Evolutionary conservation across 169 alveolate species (phyloP).

Genomic region (Eimeria sp.): DNA sequence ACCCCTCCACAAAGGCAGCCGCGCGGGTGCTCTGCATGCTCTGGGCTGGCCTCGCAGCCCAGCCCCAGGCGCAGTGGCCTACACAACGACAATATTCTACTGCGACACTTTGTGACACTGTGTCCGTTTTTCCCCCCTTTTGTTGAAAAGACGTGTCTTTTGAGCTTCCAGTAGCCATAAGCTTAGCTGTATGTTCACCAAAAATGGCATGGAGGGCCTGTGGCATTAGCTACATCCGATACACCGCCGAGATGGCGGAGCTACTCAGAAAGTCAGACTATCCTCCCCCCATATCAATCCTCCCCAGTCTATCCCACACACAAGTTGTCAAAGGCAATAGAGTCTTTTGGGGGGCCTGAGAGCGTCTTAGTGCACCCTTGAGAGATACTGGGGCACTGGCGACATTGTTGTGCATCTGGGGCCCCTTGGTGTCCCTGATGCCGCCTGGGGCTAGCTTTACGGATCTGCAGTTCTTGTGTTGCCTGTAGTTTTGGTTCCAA

Average conservation of each 20-base stretch:
- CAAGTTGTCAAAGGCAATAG: not conserved
- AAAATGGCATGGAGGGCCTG: slow-evolving; percentile 71
- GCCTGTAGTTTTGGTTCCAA: not conserved
- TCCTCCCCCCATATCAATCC: too few relatives aligned
- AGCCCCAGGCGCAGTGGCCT: not conserved
- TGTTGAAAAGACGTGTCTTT: not conserved
- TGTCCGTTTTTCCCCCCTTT: not conserved
- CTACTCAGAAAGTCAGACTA: slow-evolving; percentile 70
- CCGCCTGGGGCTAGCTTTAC: not conserved
- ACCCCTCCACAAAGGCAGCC: slow-evolving; percentile 24
- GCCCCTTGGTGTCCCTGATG: not conserved
- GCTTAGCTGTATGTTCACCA: not conserved
- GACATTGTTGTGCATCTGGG: not conserved
- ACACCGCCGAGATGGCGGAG: slow-evolving; percentile 82
- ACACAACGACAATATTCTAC: not conserved
- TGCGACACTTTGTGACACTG: not conserved
- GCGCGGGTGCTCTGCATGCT: slow-evolving; percentile 37
- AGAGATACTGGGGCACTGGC: not conserved
- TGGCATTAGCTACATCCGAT: slow-evolving; percentile 67
- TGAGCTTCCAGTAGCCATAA: not conserved
- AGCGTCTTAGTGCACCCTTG: not conserved
- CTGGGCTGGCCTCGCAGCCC: not conserved
- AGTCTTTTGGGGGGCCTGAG: not conserved
- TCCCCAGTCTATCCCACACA: not conserved
- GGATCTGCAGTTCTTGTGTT: not conserved